phyloP scores from a whole-genome alignment of 805 yeast species.

The Ogataea naganishii region DNA sequence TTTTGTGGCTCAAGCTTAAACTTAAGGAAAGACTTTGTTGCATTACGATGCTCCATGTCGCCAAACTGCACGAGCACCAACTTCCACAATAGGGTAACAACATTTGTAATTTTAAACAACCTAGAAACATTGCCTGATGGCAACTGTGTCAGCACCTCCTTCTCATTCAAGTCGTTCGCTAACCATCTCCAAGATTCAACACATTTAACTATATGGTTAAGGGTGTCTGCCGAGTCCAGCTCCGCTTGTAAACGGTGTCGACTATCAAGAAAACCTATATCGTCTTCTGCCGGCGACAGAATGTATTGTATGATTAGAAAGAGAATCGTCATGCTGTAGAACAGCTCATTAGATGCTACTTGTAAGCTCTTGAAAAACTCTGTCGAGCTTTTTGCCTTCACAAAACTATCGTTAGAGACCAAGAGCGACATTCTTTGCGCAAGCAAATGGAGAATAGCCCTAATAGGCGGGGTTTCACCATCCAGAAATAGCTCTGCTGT shows the following conservation, averaged over 20 bases:
- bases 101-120: constrained; percentile 42
- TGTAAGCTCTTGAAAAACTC: no score
- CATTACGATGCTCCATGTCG: constrained; percentile 27
- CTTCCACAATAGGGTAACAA: constrained; percentile 46
- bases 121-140: constrained; percentile 10
- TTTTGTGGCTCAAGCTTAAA: constrained; percentile 32
- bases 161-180: constrained; percentile 15
- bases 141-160: constrained; percentile 1
- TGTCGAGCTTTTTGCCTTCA: no score
- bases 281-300: not conserved
- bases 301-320: not conserved
- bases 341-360: constrained; percentile 22
- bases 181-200: constrained; percentile 66
- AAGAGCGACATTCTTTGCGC: no score
- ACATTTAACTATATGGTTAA: constrained; percentile 35
- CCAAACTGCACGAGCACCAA: constrained; percentile 58
- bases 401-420: no score
- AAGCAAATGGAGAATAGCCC: no score
- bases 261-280: no score
- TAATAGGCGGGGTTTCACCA: no score
- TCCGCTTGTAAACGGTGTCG: no score
- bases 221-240: constrained; percentile 26
- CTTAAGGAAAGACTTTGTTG: constrained; percentile 38
- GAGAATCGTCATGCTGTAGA: constrained; percentile 20
- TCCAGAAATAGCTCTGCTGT: no score